Conservation (phyloP, 106 monocot species). For the Phalaenopsis equestris region DNA sequence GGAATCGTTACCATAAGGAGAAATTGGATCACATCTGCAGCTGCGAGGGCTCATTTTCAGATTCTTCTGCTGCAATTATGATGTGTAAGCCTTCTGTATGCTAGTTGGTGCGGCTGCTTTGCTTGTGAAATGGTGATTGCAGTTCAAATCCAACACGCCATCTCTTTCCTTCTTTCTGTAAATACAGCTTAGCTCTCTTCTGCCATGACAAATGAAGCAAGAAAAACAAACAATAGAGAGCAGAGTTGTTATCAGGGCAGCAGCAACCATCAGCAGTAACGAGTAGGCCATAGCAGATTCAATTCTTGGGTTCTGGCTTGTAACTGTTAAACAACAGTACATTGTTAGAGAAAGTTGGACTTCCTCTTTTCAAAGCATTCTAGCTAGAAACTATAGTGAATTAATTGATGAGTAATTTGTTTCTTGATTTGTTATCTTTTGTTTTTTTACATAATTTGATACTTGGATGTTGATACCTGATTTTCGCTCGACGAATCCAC, state of each 20-base stretch:
- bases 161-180: not conserved
- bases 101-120: not conserved
- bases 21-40: not conserved
- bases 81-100: not conserved
- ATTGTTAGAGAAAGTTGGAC: no score
- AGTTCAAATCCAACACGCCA: conserved; percentile 6
- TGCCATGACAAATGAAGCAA: not conserved
- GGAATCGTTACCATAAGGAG: not conserved
- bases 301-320: not conserved
- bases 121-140: not conserved
- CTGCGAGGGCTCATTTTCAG: not conserved
- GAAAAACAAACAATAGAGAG: no score
- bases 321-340: not conserved
- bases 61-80: not conserved
- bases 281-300: not conserved
- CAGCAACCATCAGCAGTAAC: not conserved
- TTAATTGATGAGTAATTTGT: no score
- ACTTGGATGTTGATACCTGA: no score
- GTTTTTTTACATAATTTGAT: no score
- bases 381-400: no score
- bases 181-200: not conserved
- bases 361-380: no score
- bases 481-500: no score
- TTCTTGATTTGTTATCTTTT: no score
- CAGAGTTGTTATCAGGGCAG: not conserved